Evolutionary conservation across 805 yeast genomes (phyloP).

Genomic region (Wickerhamiella parazyma): DNA sequence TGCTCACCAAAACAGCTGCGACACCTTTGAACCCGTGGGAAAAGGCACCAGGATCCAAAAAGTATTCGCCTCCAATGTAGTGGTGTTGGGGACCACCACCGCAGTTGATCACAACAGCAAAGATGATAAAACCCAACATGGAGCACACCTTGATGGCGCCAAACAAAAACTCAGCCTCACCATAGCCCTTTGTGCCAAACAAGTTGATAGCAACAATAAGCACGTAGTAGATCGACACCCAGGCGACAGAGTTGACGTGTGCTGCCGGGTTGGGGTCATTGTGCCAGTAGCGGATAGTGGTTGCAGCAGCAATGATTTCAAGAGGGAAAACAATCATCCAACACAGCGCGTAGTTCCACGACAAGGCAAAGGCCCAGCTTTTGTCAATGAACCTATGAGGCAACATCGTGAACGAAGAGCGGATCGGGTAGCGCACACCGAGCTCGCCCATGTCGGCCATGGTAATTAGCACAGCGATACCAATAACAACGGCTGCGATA

Average conservation of each 20-base stretch:
- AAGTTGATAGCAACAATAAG: slow-evolving; percentile 35
- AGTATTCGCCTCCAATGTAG: slow-evolving; percentile 56
- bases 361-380: slow-evolving; percentile 55
- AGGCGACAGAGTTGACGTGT: slow-evolving; percentile 36
- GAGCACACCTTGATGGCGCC: slow-evolving; percentile 45
- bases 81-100: slow-evolving; percentile 59
- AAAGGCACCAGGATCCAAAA: slow-evolving; percentile 58
- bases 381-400: slow-evolving; percentile 52
- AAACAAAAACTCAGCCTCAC: slow-evolving; percentile 52
- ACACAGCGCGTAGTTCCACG: slow-evolving; percentile 47
- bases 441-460: slow-evolving; percentile 59
- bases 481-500: slow-evolving; percentile 55
- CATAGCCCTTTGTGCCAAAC: slow-evolving; percentile 45
- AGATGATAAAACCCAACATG: slow-evolving; percentile 45
- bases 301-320: slow-evolving; percentile 50
- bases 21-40: slow-evolving; percentile 31
- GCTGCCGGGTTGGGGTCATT: slow-evolving; percentile 29
- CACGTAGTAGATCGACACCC: slow-evolving; percentile 43
- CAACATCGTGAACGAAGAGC: slow-evolving; percentile 54
- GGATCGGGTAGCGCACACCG: slow-evolving; percentile 51
- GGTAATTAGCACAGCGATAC: slow-evolving; percentile 55
- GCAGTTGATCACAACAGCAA: slow-evolving; percentile 33
- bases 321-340: slow-evolving; percentile 45
- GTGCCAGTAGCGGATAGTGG: slow-evolving; percentile 43
- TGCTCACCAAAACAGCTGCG: slow-evolving; percentile 42